Percentiles rank a stretch among this genome's conserved stretches.
Conservation (phyloP, 495 filamentous ascomycete genomes). For the Hyaloscypha bicolor region DNA sequence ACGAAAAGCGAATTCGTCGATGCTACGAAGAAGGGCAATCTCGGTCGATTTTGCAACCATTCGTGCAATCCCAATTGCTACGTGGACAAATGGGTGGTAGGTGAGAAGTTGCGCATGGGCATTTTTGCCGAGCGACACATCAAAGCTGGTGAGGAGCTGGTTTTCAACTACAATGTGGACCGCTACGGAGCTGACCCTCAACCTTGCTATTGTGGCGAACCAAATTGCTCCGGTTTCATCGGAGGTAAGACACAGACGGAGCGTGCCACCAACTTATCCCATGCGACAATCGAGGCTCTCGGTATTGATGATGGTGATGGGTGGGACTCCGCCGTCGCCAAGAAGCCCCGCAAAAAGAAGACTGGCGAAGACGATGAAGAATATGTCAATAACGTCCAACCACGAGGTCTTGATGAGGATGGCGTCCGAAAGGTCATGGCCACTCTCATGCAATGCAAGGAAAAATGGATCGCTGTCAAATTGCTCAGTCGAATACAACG, state of each 20-base stretch:
- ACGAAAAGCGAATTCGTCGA: slow-evolving; percentile 96
- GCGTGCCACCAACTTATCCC: slow-evolving; percentile 86
- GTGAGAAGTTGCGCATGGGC: slow-evolving; percentile 98
- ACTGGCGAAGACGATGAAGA: slow-evolving; percentile 93
- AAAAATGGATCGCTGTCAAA: slow-evolving; percentile 99
- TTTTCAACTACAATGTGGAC: slow-evolving; percentile 99
- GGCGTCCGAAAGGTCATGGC: slow-evolving; percentile 98
- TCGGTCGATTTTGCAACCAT: slow-evolving; percentile 98
- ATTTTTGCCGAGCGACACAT: slow-evolving; percentile 93
- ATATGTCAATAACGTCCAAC: slow-evolving; percentile 88
- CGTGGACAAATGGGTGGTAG: slow-evolving; percentile 99
- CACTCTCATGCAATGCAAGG: slow-evolving; percentile 96
- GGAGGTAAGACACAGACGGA: slow-evolving; percentile 98
- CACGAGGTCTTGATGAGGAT: slow-evolving; percentile 80
- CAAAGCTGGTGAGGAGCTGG: slow-evolving; percentile 87
- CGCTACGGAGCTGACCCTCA: slow-evolving; percentile 96
- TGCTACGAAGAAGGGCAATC: slow-evolving; percentile 94
- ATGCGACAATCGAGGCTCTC: slow-evolving; percentile 90
- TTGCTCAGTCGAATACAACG: slow-evolving; percentile 85
- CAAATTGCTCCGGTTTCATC: slow-evolving; percentile 95
- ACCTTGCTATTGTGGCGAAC: slow-evolving; percentile 93
- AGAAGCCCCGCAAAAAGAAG: slow-evolving; percentile 92
- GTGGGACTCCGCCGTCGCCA: slow-evolving; percentile 88
- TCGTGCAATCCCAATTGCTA: slow-evolving; percentile 99
- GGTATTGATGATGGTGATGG: slow-evolving; percentile 92